Evolutionary conservation across 768 basidiomycete genomes (phyloP).

Genomic region (Kwoniella botswanensis): DNA sequence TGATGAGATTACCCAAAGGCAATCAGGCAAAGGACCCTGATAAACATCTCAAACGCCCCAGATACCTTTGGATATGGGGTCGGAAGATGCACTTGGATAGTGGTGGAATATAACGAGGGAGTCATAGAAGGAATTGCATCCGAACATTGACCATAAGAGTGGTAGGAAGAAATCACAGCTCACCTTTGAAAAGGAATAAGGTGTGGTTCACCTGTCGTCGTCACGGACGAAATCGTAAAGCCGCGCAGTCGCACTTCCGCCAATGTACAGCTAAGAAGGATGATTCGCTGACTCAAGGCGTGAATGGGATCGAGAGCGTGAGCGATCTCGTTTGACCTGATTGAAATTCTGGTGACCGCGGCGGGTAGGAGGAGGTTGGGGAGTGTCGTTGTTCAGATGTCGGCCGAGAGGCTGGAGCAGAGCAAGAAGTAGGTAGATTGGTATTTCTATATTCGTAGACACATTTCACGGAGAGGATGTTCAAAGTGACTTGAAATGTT

Average conservation of each 20-base stretch:
- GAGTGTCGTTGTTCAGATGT: too few species aligned
- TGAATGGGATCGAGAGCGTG: neutral
- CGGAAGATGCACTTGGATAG: neutral
- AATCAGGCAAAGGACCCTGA: neutral
- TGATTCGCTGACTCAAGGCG: neutral
- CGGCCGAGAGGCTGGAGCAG: neutral
- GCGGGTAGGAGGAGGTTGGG: neutral
- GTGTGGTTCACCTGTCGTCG: neutral
- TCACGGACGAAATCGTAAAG: neutral
- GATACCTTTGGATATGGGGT: neutral
- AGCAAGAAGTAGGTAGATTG: neutral
- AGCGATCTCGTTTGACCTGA: neutral
- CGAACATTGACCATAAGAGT: neutral
- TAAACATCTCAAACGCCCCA: neutral
- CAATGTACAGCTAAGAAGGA: too few species aligned
- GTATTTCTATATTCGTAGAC: neutral
- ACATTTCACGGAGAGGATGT: neutral
- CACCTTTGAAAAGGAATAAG: neutral
- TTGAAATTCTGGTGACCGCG: neutral
- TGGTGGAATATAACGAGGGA: neutral
- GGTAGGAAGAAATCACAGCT: neutral
- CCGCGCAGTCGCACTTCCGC: neutral
- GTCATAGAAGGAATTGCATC: neutral
- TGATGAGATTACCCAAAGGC: neutral
- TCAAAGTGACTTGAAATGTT: slow-evolving; percentile 15